Conservation (phyloP, 176 grass and related monocot species). For the Stipa capillata region DNA sequence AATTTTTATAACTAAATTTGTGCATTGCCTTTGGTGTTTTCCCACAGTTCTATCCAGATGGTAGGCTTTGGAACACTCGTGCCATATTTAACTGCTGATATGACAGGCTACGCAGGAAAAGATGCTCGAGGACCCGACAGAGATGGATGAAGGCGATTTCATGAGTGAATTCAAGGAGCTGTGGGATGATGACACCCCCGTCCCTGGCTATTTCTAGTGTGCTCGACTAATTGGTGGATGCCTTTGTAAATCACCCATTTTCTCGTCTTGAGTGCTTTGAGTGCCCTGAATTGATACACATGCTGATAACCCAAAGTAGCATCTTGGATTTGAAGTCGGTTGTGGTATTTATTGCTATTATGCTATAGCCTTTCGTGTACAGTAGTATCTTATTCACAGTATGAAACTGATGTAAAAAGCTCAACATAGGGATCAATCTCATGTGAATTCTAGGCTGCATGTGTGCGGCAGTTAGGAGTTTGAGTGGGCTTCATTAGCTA, state of each 20-base stretch:
- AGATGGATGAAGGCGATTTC: conserved; percentile 43
- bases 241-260: not conserved
- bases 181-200: conserved; percentile 38
- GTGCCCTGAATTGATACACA: not conserved
- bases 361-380: conserved; percentile 13
- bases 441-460: not conserved
- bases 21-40: not conserved
- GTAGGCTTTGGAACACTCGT: not conserved
- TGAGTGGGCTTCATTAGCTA: not conserved
- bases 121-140: conserved; percentile 40
- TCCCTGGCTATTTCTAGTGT: conserved; percentile 28
- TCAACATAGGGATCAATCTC: not conserved
- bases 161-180: conserved; percentile 68
- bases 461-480: not conserved
- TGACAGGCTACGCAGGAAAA: conserved; percentile 53
- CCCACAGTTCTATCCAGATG: not conserved
- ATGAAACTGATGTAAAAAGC: not conserved
- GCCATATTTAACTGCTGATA: not conserved
- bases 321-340: conserved; percentile 7
- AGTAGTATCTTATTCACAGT: not conserved
- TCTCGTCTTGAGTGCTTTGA: not conserved
- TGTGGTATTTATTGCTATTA: not conserved
- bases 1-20: not conserved
- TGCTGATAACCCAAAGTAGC: not conserved
- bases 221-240: not conserved